Evolutionary conservation across 345 rosid genomes (phyloP), one percentile per base, ranked within the genome.

Genomic region (Melastoma malabathricum): DNA sequence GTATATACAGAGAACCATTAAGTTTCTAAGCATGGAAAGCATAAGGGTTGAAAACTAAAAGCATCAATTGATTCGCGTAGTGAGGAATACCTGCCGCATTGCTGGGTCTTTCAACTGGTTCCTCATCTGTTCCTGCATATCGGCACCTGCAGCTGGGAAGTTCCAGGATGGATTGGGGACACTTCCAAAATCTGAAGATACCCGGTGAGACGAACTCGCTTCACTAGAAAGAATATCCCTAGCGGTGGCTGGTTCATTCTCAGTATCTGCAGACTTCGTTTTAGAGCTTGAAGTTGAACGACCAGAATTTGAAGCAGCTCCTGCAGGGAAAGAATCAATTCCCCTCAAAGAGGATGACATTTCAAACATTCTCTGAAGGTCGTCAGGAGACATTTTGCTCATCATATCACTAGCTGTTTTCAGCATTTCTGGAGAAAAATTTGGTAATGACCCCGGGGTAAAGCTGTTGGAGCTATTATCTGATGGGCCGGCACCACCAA

Each of bases 81-180:
- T 14, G 16, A 16, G 13, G 50, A 15, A 17, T 46, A 46, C 98
- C 89, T 86, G 89, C 43, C 79, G 76, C 88, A 78, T 79, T 15
- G 95, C 95, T 46, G 99, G 99, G 68, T 84, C 94, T 65, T 83
- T 84, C 90, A 92, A 79, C 66, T 84, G 94, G 70, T 78, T 85
- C 73, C 86, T 79, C 75, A 92, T 78, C 67, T 88, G 97, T 57
- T 82, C 96, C 50, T 84, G 97, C 67, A 92, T 52, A 64, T 83
- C 94, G 57, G 69, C 74, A 49, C 86, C 67, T 41, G 82, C 64
- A n/a, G 71, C 59, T 61, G 84, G 76, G 43, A 75, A 63, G 74
- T 65, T 77, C 16, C 44, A 29, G 19, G 15, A 45, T 53, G 89
- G 59, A 44, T 60, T 84, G 45, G 73, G 57, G 54, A 52, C 59